phyloP scores from a whole-genome alignment of 106 monocot genomes.

The Iris macrosiphon region DNA sequence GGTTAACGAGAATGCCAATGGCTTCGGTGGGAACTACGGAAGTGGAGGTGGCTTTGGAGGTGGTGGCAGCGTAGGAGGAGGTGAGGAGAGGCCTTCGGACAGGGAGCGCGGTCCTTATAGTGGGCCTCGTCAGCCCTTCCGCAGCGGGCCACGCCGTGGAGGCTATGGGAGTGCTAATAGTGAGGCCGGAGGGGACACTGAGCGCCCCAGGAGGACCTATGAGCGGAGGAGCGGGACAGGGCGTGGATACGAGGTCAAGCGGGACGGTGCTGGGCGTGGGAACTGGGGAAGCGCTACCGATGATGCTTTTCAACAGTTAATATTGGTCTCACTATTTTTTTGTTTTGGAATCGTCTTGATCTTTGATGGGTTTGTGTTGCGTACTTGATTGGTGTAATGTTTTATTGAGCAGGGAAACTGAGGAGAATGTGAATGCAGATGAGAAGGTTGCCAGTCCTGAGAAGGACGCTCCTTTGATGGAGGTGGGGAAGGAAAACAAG shows the following conservation, averaged over 20 bases:
- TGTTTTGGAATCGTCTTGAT: background rate
- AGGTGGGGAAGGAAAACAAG: slow-evolving; percentile 25
- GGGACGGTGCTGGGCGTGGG: slow-evolving; percentile 82
- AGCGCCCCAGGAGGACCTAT: slow-evolving; percentile 42
- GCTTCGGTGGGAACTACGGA: slow-evolving; percentile 8
- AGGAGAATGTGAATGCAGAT: slow-evolving; percentile 23
- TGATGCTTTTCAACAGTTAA: slow-evolving; percentile 55
- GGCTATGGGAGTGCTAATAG: slow-evolving; percentile 27
- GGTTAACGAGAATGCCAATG: slow-evolving; percentile 39
- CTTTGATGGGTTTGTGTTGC: background rate
- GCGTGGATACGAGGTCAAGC: slow-evolving; percentile 76
- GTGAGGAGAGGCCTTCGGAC: slow-evolving; percentile 31
- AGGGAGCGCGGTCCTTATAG: slow-evolving; percentile 29
- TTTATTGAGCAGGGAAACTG: slow-evolving; percentile 17
- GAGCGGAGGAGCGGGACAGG: slow-evolving; percentile 87
- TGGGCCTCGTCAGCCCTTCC: slow-evolving; percentile 43
- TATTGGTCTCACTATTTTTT: background rate
- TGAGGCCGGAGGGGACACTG: slow-evolving; percentile 38
- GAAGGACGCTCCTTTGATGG: slow-evolving; percentile 15
- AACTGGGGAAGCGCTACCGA: slow-evolving; percentile 80
- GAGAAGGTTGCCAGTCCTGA: slow-evolving; percentile 22
- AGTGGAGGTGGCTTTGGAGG: slow-evolving; percentile 17
- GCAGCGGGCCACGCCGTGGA: slow-evolving; percentile 49
- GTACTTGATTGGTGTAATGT: background rate
- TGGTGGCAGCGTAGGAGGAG: slow-evolving; percentile 20